These are phyloP conservation scores for Poterioochromonas sp. DNA, from an alignment of 352 stramenopile genomes.

Conservation along the genomic window DNA sequence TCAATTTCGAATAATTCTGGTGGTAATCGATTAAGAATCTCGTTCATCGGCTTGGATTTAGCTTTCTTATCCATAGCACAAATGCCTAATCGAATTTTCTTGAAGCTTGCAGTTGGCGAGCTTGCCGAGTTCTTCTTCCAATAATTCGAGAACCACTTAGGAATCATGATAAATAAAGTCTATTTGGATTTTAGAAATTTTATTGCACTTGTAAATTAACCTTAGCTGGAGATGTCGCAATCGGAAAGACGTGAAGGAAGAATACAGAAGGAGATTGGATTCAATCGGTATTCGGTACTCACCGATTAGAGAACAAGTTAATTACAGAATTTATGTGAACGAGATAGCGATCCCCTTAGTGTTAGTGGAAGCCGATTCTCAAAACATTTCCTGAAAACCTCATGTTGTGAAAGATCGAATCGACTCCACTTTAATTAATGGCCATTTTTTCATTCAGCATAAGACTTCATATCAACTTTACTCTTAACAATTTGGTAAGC, in stretches of 20 bases:
- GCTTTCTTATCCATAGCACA: constrained; percentile 94
- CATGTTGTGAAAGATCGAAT: not conserved
- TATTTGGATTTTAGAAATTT: too few species aligned
- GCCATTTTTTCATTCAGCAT: too few species aligned
- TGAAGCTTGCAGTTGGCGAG: too few species aligned
- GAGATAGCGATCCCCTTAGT: not conserved
- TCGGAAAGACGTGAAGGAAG: not conserved
- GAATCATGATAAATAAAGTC: not conserved
- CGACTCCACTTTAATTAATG: too few species aligned
- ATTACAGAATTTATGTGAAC: not conserved
- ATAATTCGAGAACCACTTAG: not conserved
- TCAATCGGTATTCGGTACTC: not conserved
- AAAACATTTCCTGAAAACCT: not conserved
- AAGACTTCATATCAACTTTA: constrained; percentile 11
- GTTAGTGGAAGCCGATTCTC: not conserved
- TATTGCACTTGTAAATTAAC: too few species aligned
- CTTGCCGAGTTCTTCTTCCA: not conserved
- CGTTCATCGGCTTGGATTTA: constrained; percentile 85
- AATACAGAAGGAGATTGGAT: not conserved
- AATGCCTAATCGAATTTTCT: constrained; percentile 56
- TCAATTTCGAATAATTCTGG: constrained; percentile 88
- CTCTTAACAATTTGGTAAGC: constrained; percentile 2
- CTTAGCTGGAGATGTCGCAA: not conserved
- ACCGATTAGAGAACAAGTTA: not conserved
- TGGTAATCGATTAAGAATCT: constrained; percentile 85